Evolutionary conservation across 2,329 filamentous ascomycete species (phyloP).

Genomic region (Penicillium sp.): DNA sequence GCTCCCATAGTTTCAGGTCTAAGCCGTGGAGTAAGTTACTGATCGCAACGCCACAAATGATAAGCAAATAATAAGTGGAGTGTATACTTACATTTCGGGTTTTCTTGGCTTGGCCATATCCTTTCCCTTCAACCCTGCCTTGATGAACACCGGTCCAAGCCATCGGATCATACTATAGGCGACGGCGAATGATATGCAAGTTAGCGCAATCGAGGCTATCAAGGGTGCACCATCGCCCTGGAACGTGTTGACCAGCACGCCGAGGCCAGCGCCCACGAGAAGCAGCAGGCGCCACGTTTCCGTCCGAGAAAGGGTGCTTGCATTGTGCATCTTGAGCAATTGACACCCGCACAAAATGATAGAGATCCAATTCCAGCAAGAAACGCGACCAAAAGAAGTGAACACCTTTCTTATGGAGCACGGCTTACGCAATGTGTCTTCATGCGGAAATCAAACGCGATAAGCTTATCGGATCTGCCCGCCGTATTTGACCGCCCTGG

Average conservation of each 20-base stretch:
- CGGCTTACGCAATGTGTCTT: constrained; percentile 35
- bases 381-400: neutral
- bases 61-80: neutral
- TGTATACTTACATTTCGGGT: constrained; percentile 66
- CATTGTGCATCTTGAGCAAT: constrained; percentile 32
- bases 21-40: constrained; percentile 11
- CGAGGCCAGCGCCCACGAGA: constrained; percentile 68
- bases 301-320: constrained; percentile 48
- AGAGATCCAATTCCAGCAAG: neutral
- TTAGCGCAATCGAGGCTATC: constrained; percentile 83
- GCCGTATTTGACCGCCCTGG: constrained; percentile 25
- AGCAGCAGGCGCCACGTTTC: constrained; percentile 62
- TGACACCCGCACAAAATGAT: neutral
- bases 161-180: constrained; percentile 87
- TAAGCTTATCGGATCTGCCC: constrained; percentile 25
- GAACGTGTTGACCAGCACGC: constrained; percentile 76
- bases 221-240: constrained; percentile 84
- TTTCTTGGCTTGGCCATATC: constrained; percentile 80
- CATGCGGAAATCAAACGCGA: constrained; percentile 12
- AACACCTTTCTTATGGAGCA: constrained; percentile 2
- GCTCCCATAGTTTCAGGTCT: constrained; percentile 95
- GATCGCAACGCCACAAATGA: neutral
- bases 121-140: constrained; percentile 82
- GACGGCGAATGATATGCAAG: constrained; percentile 77
- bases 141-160: constrained; percentile 88